Evolutionary conservation across 352 stramenopile genomes (phyloP).

Genomic region (Phytophthora europaea): DNA sequence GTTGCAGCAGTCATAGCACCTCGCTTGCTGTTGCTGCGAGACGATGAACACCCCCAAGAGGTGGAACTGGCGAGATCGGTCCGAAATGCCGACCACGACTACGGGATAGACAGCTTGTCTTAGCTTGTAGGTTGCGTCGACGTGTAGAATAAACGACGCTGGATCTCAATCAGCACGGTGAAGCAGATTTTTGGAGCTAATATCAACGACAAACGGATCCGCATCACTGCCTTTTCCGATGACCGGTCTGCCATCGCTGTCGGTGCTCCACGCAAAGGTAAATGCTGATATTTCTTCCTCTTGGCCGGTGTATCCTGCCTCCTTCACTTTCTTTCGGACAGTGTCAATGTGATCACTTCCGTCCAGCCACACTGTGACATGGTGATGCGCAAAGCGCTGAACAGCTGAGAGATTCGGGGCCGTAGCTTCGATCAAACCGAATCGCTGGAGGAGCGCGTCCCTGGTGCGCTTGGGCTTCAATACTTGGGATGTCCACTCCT

Average conservation of each 20-base stretch:
- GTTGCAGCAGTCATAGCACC: not conserved
- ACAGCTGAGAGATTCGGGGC: too few species aligned
- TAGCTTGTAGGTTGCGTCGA: slow-evolving; percentile 20
- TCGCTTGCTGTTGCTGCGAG: slow-evolving; percentile 4
- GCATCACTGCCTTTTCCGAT: not conserved
- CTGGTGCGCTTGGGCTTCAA: too few species aligned
- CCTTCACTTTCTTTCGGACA: not conserved
- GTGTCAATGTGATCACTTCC: not conserved
- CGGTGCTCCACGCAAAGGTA: not conserved
- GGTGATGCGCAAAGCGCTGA: slow-evolving; percentile 17
- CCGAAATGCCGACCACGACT: slow-evolving; percentile 18
- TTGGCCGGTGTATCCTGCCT: not conserved
- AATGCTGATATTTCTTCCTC: not conserved
- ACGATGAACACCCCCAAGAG: slow-evolving; percentile 13
- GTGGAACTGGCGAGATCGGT: slow-evolving; percentile 21
- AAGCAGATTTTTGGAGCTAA: slow-evolving; percentile 1
- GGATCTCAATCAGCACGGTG: slow-evolving; percentile 3
- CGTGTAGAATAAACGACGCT: not conserved
- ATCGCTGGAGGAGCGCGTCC: too few species aligned
- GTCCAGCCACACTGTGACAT: not conserved
- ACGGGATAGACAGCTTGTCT: slow-evolving; percentile 20
- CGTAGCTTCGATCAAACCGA: too few species aligned
- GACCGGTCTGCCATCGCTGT: not conserved
- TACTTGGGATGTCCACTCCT: too few species aligned
- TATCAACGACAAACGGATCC: not conserved